Percentiles rank a stretch among this genome's conserved stretches.
Conservation (phyloP, 208 protist genomes). For the Leishmania tropica region DNA sequence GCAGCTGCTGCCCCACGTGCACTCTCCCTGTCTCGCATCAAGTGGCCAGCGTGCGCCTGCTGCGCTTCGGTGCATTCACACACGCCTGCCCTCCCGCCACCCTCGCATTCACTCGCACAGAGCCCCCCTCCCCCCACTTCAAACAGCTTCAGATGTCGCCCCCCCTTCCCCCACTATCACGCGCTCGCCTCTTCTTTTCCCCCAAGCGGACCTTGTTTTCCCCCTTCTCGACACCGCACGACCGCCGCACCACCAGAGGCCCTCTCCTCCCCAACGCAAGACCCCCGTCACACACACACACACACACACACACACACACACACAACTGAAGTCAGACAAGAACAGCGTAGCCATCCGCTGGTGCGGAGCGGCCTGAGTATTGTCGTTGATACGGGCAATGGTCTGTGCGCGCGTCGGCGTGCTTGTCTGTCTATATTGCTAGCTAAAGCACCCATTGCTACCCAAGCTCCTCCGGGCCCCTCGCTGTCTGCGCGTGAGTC, state of each 20-base stretch:
- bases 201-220: not conserved
- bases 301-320: not conserved
- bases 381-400: not conserved
- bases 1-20: not conserved
- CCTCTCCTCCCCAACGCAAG: not conserved
- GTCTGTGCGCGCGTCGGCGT: not conserved
- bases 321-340: not conserved
- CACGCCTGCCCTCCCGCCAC: not conserved
- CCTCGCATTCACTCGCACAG: not conserved
- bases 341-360: not conserved
- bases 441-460: not conserved
- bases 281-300: no score
- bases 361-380: not conserved
- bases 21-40: not conserved
- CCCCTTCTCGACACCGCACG: not conserved
- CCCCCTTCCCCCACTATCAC: not conserved
- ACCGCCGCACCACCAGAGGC: no score
- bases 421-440: not conserved
- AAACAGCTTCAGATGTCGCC: not conserved
- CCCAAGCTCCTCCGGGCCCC: not conserved
- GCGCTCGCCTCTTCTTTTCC: not conserved
- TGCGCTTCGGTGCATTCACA: not conserved
- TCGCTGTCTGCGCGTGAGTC: not conserved
- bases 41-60: not conserved
- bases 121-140: no score